These are phyloP conservation scores for Sclerotinia subarctica DNA, from an alignment of 2,329 filamentous ascomycete species.

Conservation along the genomic window DNA sequence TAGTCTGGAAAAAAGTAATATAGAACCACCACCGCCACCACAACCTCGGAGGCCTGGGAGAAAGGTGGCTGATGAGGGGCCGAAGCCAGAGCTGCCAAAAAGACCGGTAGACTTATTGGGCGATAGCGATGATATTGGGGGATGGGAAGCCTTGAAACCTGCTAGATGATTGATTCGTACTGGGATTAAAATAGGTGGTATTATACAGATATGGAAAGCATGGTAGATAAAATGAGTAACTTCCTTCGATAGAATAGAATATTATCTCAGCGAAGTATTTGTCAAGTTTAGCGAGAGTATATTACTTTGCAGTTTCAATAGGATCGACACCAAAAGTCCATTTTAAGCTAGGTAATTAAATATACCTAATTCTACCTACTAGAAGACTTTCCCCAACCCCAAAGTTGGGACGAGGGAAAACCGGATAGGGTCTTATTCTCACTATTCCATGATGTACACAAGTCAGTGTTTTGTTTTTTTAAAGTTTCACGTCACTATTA, in stretches of 20 bases:
- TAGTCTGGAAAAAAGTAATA: slow-evolving; percentile 20
- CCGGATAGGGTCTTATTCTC: background rate
- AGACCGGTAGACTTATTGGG: slow-evolving; percentile 34
- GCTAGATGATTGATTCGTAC: slow-evolving; percentile 4
- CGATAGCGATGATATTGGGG: slow-evolving; percentile 29
- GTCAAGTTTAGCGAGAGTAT: background rate
- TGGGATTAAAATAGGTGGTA: background rate
- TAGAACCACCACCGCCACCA: slow-evolving; percentile 31
- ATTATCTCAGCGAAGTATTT: background rate
- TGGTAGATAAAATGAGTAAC: background rate
- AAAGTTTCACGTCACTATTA: too few relatives aligned
- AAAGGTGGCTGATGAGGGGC: slow-evolving; percentile 26
- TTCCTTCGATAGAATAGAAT: background rate
- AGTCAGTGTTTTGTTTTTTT: background rate
- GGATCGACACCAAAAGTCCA: fast-evolving
- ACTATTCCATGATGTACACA: background rate
- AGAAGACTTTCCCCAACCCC: background rate
- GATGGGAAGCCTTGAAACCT: slow-evolving; percentile 37
- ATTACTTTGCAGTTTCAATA: background rate
- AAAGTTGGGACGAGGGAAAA: background rate
- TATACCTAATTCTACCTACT: background rate
- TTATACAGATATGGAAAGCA: background rate
- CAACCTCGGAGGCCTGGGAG: slow-evolving; percentile 29
- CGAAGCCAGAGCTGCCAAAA: slow-evolving; percentile 33
- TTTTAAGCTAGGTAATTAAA: too few relatives aligned